Evolutionary conservation across 139 green algal species (phyloP), one percentile per base, ranked within the genome.

Genomic region (Cymbomonas tetramitiformis): DNA sequence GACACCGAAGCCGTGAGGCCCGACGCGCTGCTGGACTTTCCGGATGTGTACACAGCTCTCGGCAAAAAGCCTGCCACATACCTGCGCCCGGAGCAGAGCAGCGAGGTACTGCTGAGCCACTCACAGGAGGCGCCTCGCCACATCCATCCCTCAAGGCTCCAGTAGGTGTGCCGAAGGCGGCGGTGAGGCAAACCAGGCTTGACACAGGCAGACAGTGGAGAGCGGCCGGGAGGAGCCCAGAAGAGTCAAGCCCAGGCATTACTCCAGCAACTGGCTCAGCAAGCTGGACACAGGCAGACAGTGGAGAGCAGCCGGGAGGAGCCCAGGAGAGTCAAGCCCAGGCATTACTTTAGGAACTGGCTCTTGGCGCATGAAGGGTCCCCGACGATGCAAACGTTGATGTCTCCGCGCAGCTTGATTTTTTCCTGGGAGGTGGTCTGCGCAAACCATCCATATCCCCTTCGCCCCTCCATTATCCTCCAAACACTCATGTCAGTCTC

Each of bases 311-410:
- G n/a, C n/a, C n/a, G n/a, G n/a, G n/a, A n/a, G n/a, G n/a, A n/a
- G n/a, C n/a, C n/a, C n/a, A n/a, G 15, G 12, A 44, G 36, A 12
- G 15, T 19, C 36, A 44, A 44, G 15, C 36, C 12, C n/a, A n/a
- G n/a, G n/a, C n/a, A n/a, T n/a, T n/a, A n/a, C 74, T 97, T 97
- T 4, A 98, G 83, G 72, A 98, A 96, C 74, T 98, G 91, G 1
- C 80, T 93, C 79, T 98, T 98, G 65, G 88, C 91, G 3, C 86
- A 95, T 30, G 86, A 94, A 48, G 91, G 91, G 73, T 98, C 91
- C 28, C 90, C 91, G 25, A 98, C 81, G 63, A 98, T 80, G 57
- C 94, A 76, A 41, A 97, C 91, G 61, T 98, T 98, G 79, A 97
- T 93, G 70, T 98, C 91, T 4, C 91, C 91, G 30, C 91, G 64